These are phyloP conservation scores for Fonsecaea nubica DNA, from an alignment of 2,329 filamentous ascomycete genomes.

Conservation along the genomic window DNA sequence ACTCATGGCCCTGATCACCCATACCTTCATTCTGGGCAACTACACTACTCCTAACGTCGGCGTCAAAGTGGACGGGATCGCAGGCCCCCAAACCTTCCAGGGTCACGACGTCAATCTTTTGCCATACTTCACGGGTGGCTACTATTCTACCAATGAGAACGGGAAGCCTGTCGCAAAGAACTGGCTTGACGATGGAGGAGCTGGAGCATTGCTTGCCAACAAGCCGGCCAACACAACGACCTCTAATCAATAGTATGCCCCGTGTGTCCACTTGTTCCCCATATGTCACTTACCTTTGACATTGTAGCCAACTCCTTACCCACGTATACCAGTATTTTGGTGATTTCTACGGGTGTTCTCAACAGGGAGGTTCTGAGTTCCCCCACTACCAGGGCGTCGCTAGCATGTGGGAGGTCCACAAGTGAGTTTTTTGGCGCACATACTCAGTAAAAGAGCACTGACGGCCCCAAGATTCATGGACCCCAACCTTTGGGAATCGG, in stretches of 20 bases:
- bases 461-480: constrained; percentile 58
- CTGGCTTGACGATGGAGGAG: constrained; percentile 67
- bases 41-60: constrained; percentile 63
- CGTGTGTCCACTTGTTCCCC: too few species aligned
- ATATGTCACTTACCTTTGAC: constrained; percentile 1
- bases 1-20: constrained; percentile 64
- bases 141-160: constrained; percentile 61
- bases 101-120: constrained; percentile 62
- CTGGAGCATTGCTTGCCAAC: constrained; percentile 61
- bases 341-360: constrained; percentile 62
- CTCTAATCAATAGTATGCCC: constrained; percentile 60
- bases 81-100: constrained; percentile 58
- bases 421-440: constrained; percentile 33
- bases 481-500: constrained; percentile 58
- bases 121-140: constrained; percentile 64
- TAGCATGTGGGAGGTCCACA: constrained; percentile 43
- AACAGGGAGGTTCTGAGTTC: constrained; percentile 54
- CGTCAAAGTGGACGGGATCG: constrained; percentile 63
- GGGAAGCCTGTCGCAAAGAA: constrained; percentile 58
- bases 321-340: constrained; percentile 70
- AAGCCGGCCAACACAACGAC: constrained; percentile 58
- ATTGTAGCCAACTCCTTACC: constrained; percentile 58
- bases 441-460: neutral
- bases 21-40: constrained; percentile 70
- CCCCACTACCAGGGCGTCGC: constrained; percentile 52